phyloP scores from a whole-genome alignment of 306 rosid genomes.

The Heteromeles arbutifolia region DNA sequence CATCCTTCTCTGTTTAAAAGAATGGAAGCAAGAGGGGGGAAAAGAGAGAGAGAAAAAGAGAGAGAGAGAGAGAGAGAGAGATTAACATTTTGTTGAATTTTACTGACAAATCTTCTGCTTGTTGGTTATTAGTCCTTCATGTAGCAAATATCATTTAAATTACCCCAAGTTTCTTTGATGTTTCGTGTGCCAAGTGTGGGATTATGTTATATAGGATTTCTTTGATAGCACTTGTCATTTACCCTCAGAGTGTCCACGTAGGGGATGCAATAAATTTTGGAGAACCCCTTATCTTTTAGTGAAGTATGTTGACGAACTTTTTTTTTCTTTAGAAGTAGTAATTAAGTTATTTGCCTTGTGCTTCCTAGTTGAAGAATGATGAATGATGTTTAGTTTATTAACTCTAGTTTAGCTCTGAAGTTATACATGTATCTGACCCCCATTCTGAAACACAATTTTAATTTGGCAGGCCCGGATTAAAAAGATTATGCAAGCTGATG shows the following conservation, averaged over 20 bases:
- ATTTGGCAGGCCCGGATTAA: slow-evolving; percentile 77
- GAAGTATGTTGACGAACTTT: not conserved
- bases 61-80: too few species aligned
- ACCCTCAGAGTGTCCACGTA: not conserved
- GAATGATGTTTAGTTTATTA: not conserved
- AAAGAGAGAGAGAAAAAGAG: too few species aligned
- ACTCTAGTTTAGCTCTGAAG: not conserved
- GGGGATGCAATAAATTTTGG: not conserved
- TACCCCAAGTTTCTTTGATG: not conserved
- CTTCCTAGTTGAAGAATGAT: not conserved
- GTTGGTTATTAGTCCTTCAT: not conserved
- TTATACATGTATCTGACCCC: not conserved
- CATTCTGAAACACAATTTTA: slow-evolving; percentile 17
- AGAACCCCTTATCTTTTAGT: not conserved
- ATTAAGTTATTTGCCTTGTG: not conserved
- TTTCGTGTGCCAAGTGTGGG: not conserved
- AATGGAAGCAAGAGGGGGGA: too few species aligned
- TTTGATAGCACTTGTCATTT: not conserved
- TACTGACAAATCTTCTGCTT: not conserved
- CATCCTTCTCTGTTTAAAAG: too few species aligned
- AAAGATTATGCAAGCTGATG: slow-evolving; percentile 98
- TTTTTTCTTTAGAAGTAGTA: not conserved
- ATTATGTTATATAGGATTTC: not conserved
- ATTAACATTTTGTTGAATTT: too few species aligned
- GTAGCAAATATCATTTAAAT: not conserved